Base-by-base conservation (phyloP, 805 yeast species). In the Metschnikowia shivogae region DNA sequence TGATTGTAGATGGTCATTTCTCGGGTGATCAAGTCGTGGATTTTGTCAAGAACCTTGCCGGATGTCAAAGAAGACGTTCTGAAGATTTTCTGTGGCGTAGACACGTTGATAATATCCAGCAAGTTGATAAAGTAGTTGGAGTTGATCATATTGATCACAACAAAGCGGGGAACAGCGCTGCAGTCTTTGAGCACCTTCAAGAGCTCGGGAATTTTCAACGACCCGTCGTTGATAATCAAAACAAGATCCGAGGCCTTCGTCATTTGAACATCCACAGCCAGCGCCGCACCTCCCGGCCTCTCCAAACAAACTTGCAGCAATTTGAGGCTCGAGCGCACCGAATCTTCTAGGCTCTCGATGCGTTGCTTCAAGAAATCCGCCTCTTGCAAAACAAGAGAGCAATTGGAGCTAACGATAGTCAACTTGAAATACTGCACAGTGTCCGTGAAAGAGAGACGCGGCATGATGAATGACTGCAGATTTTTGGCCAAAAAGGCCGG, bases 181-280 rank as follows among this genome's bases (percentile, higher is more conserved):
- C 40, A 28, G 5, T 37, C 51, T 33, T 30, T n/a, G 14, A 56
- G 48, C 28, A 46, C 43, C 3, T 53, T 39, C 34, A 64, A 49
- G 33, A 53, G 58, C 30, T 65, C 65, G 5, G 62, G 55, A 38
- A 69, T 56, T 4, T 49, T 52, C 12, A 42, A 42, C 3, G 72
- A 62, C 7, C 76, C 76, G 45, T 71, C 73, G 45, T 71, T 71
- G 11, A 71, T 56, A 8, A 68, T 48, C 41, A 71, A 64, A 6
- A 70, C 43, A 36, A 67, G 49, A 42, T 67, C 59, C 1, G 69
- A 59, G 12, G 51, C 48, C 26, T 42, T 50, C 3, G 67, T 49
- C 7, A 56, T 39, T 6, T 49, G 39, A n/a, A 57, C 44, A 34
- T 59, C 54, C 17, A 49, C 38, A n/a, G 29, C 27, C 45, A 48